Base-by-base conservation (phyloP, 257 asterid species). In the Plectranthus barbatus region DNA sequence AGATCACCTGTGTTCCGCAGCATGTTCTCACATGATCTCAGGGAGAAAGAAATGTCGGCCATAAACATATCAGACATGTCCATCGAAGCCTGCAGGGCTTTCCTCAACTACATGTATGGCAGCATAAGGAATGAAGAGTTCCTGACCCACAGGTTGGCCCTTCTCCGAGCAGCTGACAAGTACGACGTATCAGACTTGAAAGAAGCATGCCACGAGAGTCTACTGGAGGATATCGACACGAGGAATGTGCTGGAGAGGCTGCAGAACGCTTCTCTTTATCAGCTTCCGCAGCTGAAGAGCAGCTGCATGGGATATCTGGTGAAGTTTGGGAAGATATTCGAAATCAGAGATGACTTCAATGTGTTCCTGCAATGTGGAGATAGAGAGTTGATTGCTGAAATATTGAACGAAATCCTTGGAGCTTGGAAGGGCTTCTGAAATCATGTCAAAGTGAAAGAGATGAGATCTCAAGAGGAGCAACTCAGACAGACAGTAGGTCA, bases 21-120 rank as follows among this genome's bases (percentile, higher is more conserved):
- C 80, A 91, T 91, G 98, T 91, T 91, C 82, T 81, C 87, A 0
- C 98, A 92, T 31, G 85, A 92, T 44, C 95, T 92, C 49, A 81
- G 76, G 79, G 96, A 92, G 76, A 92, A 85, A 67, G 95, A 89
- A 39, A 20, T 83, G 59, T 86, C 96, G 0, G 79, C 80, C 47
- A 68, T 92, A 13, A 31, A 86, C 84, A 85, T 92, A 67, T 44
- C 90, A 0, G 97, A 92, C 74, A 92, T 92, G 99, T 86, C 99
- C 10, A 71, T 80, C 12, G 94, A 89, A 60, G 73, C 93, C 34
- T 86, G 94, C 76, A 84, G 75, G 59, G 90, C 95, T 40, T 84
- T 92, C 36, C 85, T 92, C 18, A 64, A 76, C 17, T 92, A 92
- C 75, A 80, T 91, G 1, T 88, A 91, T 1, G 93, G 95, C 23